Evolutionary conservation across 139 green algal genomes (phyloP).

Genomic region (Chlamydomonas schloesseri): DNA sequence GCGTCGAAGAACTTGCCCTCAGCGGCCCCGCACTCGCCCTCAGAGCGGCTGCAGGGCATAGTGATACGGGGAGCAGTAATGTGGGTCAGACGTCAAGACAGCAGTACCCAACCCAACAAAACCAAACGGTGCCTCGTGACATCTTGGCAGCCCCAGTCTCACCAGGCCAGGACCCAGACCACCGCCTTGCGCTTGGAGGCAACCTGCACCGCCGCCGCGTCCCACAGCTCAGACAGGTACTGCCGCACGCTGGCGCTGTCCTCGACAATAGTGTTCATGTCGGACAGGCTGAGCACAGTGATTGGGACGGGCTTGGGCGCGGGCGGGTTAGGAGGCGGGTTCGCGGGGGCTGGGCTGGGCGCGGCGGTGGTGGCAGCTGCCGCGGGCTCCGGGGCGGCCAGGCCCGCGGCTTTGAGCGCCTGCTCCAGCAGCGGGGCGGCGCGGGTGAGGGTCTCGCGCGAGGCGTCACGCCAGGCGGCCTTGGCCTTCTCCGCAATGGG

Average conservation of each 20-base stretch:
- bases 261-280: not conserved
- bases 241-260: not conserved
- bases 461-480: not conserved
- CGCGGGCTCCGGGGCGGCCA: too few species aligned
- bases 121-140: too few species aligned
- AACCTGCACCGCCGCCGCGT: not conserved
- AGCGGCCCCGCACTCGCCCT: not conserved
- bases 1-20: not conserved
- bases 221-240: slow-evolving; percentile 4
- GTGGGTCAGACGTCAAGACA: too few species aligned
- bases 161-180: slow-evolving; percentile 8
- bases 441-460: not conserved
- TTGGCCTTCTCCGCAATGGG: not conserved
- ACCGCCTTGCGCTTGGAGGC: slow-evolving; percentile 23
- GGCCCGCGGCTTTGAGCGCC: not conserved
- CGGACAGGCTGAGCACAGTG: not conserved
- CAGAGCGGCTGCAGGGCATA: not conserved
- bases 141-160: too few species aligned
- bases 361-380: not conserved
- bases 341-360: not conserved
- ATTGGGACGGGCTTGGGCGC: not conserved
- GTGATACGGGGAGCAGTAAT: too few species aligned
- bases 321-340: not conserved
- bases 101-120: too few species aligned
- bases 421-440: not conserved